Evolutionary conservation across 768 basidiomycete genomes (phyloP).

Genomic region (Sporobolomyces pararoseus): DNA sequence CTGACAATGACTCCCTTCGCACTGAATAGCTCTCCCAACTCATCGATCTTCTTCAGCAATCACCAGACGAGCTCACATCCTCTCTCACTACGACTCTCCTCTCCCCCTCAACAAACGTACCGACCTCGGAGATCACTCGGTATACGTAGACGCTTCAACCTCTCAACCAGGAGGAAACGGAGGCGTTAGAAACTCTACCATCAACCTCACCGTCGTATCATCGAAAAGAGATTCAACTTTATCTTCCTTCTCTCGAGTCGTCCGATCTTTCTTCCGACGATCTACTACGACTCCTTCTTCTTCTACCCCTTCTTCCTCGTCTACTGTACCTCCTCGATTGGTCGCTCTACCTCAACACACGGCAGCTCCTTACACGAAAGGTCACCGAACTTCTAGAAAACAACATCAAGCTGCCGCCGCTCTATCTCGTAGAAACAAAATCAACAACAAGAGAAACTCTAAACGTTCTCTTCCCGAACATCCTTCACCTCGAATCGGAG

Average conservation of each 20-base stretch:
- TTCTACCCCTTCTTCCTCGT: not conserved
- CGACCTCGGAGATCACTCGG: constrained; percentile 31
- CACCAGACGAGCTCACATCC: constrained; percentile 23
- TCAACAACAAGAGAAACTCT: not conserved
- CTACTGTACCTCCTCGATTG: not conserved
- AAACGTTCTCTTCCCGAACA: not conserved
- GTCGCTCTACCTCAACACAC: constrained; percentile 3
- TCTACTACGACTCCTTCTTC: too few species aligned
- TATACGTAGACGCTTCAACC: constrained; percentile 40
- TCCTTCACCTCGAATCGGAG: constrained; percentile 3
- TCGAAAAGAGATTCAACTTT: constrained; percentile 12
- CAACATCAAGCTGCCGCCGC: constrained; percentile 21
- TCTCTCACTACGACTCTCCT: constrained; percentile 16
- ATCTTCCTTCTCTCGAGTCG: constrained; percentile 27
- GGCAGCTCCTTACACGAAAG: constrained; percentile 16
- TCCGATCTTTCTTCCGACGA: constrained; percentile 36
- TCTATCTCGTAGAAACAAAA: not conserved
- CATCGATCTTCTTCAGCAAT: constrained; percentile 22
- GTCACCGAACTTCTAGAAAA: constrained; percentile 9
- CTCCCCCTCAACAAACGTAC: constrained; percentile 19
- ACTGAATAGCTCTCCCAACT: constrained; percentile 22
- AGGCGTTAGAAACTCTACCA: constrained; percentile 38
- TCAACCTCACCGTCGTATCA: constrained; percentile 41
- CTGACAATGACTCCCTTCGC: not conserved
- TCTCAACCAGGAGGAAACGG: not conserved